Evolutionary conservation across 108 stramenopile genomes (phyloP).

Genomic region (Nannochloropsis salina): DNA sequence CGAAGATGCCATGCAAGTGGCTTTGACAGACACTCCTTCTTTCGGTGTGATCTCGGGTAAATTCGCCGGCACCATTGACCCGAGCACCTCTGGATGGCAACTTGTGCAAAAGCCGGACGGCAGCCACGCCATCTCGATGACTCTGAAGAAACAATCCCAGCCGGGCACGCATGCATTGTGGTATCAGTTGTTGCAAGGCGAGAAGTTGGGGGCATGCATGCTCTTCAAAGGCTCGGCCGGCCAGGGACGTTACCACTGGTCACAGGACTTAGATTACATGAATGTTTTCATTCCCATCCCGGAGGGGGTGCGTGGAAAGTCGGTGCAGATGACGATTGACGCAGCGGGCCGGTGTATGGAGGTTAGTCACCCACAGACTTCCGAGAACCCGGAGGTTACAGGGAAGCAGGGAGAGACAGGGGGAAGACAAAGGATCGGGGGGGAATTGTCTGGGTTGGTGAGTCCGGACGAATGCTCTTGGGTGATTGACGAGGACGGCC

Average conservation of each 20-base stretch:
- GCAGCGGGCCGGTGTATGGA: not conserved
- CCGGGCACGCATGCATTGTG: conserved; percentile 16
- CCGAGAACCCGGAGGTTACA: too few species aligned
- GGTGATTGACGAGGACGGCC: not conserved
- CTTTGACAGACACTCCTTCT: not conserved
- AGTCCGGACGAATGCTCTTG: not conserved
- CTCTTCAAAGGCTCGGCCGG: not conserved
- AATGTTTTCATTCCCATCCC: not conserved
- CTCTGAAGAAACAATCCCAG: not conserved
- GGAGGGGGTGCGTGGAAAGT: not conserved
- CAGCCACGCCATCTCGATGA: not conserved
- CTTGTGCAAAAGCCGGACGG: conserved; percentile 9
- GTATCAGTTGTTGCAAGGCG: conserved; percentile 16
- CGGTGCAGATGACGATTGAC: conserved; percentile 6
- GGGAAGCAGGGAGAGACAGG: not conserved
- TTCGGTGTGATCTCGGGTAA: not conserved
- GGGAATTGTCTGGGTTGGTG: not conserved
- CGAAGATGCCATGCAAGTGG: not conserved
- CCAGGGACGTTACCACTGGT: not conserved
- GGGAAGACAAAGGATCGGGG: not conserved
- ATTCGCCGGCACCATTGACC: not conserved
- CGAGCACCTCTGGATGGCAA: conserved; percentile 11
- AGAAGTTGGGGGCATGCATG: not conserved
- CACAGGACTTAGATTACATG: conserved; percentile 17
- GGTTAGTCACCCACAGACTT: not conserved